Evolutionary conservation across 441 rosid genomes (phyloP), one percentile per base, ranked within the genome.

Genomic region (Manihot esculenta): DNA sequence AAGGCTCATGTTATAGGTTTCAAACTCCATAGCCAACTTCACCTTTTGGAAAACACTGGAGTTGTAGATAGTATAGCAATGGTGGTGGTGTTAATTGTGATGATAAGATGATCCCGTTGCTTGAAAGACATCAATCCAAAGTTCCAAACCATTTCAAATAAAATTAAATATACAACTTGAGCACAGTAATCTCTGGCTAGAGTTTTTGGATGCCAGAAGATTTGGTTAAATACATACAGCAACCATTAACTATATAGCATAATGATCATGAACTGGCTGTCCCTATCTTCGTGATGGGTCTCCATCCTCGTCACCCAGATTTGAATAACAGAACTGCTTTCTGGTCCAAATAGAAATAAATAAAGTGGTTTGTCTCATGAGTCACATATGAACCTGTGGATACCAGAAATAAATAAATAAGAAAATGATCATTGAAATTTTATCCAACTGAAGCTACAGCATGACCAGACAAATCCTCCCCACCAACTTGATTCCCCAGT

Each of bases 321-420:
- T 95, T 95, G 96, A 95, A 95, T 74, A 95, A 90, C 75, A 95
- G 85, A 74, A 95, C 87, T 3, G 98, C 99, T 81, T 91, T 95
- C 81, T 93, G 95, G 73, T 93, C 99, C 76, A 93, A 82, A 76
- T 95, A 93, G 84, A 95, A 93, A 82, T 95, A 93, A 27, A 95
- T 91, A 55, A 93, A 93, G 86, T 91, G 96, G 83, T 95, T 89
- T 24, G 99, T 93, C 86, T 95, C 99, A 11, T 93, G 99, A 7
- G 99, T 93, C 73, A 95, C 99, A 20, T 91, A 93, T 17, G 99
- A 95, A 68, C 98, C 99, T 95, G 91, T 58, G 68, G 7, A 35
- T 7, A 24, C 6, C 26, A 48, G 35, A 58, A 20, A 35, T 24
- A 62, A 72, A 63, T 44, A 42, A 23, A 11, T 30, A n/a, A 64